Conservation (phyloP, 2,329 filamentous ascomycete species). For the Endocalyx cinctus region DNA sequence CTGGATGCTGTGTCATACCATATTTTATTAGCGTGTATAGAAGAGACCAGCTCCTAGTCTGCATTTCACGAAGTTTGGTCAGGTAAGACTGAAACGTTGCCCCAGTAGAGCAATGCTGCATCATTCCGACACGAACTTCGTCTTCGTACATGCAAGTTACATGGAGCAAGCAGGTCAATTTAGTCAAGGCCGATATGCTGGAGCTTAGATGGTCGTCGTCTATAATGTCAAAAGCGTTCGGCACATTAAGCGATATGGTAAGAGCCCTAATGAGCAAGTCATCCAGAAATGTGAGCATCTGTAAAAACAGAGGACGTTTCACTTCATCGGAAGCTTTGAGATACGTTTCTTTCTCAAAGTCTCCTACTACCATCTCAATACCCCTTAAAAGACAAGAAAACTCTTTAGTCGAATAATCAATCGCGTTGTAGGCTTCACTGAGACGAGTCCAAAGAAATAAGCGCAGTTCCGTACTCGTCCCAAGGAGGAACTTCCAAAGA, state of each 20-base stretch:
- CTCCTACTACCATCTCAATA: constrained; percentile 73
- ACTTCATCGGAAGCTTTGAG: constrained; percentile 54
- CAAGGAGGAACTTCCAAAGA: constrained; percentile 79
- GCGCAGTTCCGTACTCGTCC: constrained; percentile 75
- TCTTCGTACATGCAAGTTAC: constrained; percentile 80
- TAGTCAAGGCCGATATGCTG: constrained; percentile 67
- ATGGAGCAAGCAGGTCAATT: constrained; percentile 71
- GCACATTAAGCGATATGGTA: constrained; percentile 63
- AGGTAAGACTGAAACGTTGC: constrained; percentile 53
- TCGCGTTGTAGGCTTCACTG: constrained; percentile 81
- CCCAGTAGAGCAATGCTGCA: constrained; percentile 53
- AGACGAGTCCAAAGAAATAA: constrained; percentile 87
- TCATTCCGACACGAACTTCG: constrained; percentile 72
- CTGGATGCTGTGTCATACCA: constrained; percentile 61
- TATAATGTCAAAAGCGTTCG: constrained; percentile 73
- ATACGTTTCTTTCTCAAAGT: constrained; percentile 59
- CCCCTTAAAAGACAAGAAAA: constrained; percentile 82
- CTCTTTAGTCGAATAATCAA: constrained; percentile 82
- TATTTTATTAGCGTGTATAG: constrained; percentile 78
- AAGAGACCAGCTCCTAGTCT: constrained; percentile 82
- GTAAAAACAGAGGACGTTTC: constrained; percentile 67
- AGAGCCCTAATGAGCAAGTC: constrained; percentile 69
- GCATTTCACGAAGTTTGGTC: constrained; percentile 76
- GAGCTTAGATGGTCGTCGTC: constrained; percentile 72
- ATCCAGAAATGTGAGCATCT: constrained; percentile 74